Conservation (phyloP, 164 flowering plant species). For the Hamamelis virginiana region DNA sequence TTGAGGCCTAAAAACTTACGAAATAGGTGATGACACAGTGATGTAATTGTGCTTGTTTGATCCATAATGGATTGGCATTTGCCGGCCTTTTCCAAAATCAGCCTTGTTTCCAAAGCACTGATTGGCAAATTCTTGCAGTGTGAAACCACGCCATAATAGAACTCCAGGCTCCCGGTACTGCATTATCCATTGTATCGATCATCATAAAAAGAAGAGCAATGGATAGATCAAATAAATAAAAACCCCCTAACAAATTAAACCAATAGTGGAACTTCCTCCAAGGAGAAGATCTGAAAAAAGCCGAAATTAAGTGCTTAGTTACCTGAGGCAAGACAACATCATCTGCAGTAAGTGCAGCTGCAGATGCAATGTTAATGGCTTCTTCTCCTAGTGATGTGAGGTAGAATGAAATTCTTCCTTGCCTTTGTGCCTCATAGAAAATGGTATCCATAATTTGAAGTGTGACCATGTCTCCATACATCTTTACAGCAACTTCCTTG, state of each 20-base stretch:
- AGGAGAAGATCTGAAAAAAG: too few species aligned
- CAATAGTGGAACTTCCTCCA: too few species aligned
- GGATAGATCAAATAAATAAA: too few species aligned
- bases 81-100: constrained; percentile 86
- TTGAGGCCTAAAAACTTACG: constrained; percentile 39
- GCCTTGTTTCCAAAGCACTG: constrained; percentile 75
- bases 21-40: constrained; percentile 66
- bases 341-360: constrained; percentile 69
- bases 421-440: constrained; percentile 85
- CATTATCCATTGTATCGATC: too few species aligned
- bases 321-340: constrained; percentile 81
- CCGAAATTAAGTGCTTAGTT: too few species aligned
- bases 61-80: constrained; percentile 92
- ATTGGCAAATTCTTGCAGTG: constrained; percentile 75
- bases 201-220: too few species aligned
- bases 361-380: constrained; percentile 79
- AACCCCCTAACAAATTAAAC: too few species aligned
- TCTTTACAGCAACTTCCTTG: constrained; percentile 60
- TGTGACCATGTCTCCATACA: constrained; percentile 69
- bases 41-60: constrained; percentile 58
- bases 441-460: constrained; percentile 76
- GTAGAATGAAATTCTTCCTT: constrained; percentile 87
- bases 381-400: constrained; percentile 77
- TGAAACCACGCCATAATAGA: constrained; percentile 89
- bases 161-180: constrained; percentile 93